Evolutionary conservation across 2,329 filamentous ascomycete species (phyloP), one percentile per base, ranked within the genome.

Genomic region (Akanthomyces muscarius): DNA sequence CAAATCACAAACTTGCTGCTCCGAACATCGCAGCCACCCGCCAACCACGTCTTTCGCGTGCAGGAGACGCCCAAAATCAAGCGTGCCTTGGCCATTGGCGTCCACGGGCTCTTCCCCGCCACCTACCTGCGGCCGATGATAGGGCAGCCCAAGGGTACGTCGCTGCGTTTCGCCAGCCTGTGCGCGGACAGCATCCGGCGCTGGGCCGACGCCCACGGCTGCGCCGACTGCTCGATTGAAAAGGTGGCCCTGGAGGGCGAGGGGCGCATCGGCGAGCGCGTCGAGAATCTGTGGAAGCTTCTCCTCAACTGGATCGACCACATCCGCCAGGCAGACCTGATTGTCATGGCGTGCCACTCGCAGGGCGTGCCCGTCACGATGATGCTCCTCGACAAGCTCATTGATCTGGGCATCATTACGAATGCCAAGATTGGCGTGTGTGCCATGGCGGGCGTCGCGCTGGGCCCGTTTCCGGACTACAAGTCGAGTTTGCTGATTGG

Each of bases 191-290:
- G 91, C 1, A 94, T 99, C 69, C 85, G 89, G 63, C 83, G 88
- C 64, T 99, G 93, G 91, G 86, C 91, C 0, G 86, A 91, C 60
- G 80, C 80, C 14, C 86, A 91, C 67, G 89, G 90, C 0, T 92
- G 88, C 65, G 78, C 82, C 2, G 89, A 92, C 66, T 87, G 85
- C 65, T 89, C 96, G 68, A 91, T 99, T 62, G 92, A 97, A 71
- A 97, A 96, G 72, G 90, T 98, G 16, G 92, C 94, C 0, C 82
- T 99, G 0, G 95, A 99, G 76, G 94, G 94, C 25, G 95, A 99
- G 76, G 95, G 95, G 28, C 92, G 91, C 73, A 95, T 99, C 53
- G 85, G 85, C 3, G 93, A 98, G 66, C 85, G 95, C 7, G 92
- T 98, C 1, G 90, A 96, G 65, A 90, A 96, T 45, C 78, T 99